phyloP scores from a whole-genome alignment of 306 rosid genomes.

The Lablab purpureus region DNA sequence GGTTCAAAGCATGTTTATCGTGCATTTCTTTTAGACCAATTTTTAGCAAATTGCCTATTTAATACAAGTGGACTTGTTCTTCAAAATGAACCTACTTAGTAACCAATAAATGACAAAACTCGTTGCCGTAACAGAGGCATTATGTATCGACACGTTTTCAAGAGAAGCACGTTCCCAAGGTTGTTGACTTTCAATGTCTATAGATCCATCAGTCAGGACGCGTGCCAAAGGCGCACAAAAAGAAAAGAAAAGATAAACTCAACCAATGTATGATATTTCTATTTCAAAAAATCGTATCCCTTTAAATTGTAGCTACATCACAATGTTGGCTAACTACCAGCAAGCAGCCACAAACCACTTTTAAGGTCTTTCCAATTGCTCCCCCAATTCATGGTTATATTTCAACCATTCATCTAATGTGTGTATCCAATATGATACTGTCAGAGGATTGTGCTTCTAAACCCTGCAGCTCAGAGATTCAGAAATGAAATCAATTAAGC shows the following conservation, averaged over 20 bases:
- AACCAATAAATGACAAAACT: constrained; percentile 18
- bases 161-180: constrained; percentile 19
- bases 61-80: constrained; percentile 14
- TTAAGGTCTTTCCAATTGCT: constrained; percentile 27
- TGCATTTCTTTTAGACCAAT: background rate
- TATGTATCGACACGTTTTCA: background rate
- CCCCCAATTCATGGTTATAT: constrained; percentile 11
- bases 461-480: constrained; percentile 37
- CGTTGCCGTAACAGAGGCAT: background rate
- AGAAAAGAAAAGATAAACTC: background rate
- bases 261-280: constrained; percentile 34
- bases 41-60: background rate
- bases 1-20: background rate
- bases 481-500: constrained; percentile 15
- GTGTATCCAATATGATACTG: constrained; percentile 20
- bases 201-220: background rate
- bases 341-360: constrained; percentile 25
- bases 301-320: constrained; percentile 30
- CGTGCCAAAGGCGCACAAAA: background rate
- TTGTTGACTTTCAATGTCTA: constrained; percentile 35
- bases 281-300: background rate
- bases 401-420: constrained; percentile 20
- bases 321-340: constrained; percentile 25
- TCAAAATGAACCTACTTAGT: background rate
- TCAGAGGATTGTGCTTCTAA: constrained; percentile 30